Evolutionary conservation across 768 basidiomycete genomes (phyloP).

Genomic region (Xanthoconium stramineum): DNA sequence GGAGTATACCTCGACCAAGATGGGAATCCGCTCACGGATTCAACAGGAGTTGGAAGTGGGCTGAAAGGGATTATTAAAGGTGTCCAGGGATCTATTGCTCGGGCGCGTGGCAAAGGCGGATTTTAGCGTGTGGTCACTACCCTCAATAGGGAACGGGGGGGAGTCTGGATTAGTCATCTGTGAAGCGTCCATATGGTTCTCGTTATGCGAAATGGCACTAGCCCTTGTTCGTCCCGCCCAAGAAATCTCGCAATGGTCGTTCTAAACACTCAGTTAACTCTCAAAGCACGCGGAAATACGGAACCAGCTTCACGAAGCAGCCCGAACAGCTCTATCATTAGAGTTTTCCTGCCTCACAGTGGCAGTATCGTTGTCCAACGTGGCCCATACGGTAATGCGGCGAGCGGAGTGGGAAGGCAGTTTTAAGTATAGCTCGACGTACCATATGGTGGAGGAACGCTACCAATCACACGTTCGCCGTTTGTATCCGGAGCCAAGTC

Average conservation of each 20-base stretch:
- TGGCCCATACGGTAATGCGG: slow-evolving; percentile 11
- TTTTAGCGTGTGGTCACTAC: slow-evolving; percentile 20
- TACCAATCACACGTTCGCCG: slow-evolving; percentile 22
- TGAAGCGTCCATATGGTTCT: slow-evolving; percentile 5
- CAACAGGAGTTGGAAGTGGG: slow-evolving; percentile 38
- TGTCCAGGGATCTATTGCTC: slow-evolving; percentile 39
- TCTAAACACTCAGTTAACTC: not conserved
- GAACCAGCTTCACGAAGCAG: not conserved
- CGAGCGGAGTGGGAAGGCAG: slow-evolving; percentile 32
- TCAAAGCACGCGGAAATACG: not conserved
- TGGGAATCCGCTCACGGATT: slow-evolving; percentile 38
- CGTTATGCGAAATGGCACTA: not conserved
- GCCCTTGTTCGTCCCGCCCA: not conserved
- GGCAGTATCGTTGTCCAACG: not conserved
- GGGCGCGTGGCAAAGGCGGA: slow-evolving; percentile 42
- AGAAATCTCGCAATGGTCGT: not conserved
- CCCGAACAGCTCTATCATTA: not conserved
- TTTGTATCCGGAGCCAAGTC: not conserved
- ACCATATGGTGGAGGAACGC: slow-evolving; percentile 28
- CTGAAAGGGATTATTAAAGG: slow-evolving; percentile 40
- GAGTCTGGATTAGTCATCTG: slow-evolving; percentile 12
- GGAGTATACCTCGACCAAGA: slow-evolving; percentile 56
- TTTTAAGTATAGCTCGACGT: slow-evolving; percentile 31
- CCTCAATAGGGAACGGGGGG: not conserved
- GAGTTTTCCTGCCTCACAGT: not conserved